Evolutionary conservation across 208 protist genomes (phyloP).

Genomic region (Leishmania amazonensis): DNA sequence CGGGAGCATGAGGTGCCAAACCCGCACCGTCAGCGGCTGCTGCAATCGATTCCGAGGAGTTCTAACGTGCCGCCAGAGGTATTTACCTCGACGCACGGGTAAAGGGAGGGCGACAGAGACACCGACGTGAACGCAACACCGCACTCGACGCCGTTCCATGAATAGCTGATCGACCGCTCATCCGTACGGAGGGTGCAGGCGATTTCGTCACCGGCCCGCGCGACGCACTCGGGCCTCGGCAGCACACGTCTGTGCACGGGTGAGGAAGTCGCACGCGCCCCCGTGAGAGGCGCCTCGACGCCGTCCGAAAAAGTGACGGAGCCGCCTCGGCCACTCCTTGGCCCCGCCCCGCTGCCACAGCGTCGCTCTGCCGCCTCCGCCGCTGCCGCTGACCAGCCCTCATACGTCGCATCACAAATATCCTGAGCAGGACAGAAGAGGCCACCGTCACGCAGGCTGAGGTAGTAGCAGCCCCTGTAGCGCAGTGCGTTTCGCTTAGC

Average conservation of each 20-base stretch:
- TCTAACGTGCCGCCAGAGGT: slow-evolving; percentile 40
- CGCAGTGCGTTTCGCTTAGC: slow-evolving; percentile 37
- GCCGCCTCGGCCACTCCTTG: neutral
- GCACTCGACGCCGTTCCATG: slow-evolving; percentile 49
- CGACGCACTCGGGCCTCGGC: slow-evolving; percentile 8
- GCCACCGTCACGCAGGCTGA: slow-evolving; percentile 37
- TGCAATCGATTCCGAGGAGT: slow-evolving; percentile 31
- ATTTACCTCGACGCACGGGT: slow-evolving; percentile 64
- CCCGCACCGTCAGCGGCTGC: neutral
- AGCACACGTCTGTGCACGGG: neutral
- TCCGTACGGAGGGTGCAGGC: slow-evolving; percentile 32
- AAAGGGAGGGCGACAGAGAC: slow-evolving; percentile 36
- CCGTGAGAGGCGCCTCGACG: neutral
- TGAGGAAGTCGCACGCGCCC: neutral
- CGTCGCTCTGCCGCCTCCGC: slow-evolving; percentile 4
- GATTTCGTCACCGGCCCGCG: slow-evolving; percentile 43
- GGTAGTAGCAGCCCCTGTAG: slow-evolving; percentile 53
- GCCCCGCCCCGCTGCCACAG: neutral
- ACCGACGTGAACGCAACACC: slow-evolving; percentile 49
- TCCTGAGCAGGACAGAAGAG: slow-evolving; percentile 40
- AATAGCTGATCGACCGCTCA: slow-evolving; percentile 35
- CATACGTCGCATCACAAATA: slow-evolving; percentile 1
- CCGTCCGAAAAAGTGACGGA: neutral
- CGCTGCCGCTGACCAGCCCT: slow-evolving; percentile 17
- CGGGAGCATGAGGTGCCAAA: neutral